Conservation (phyloP, 495 filamentous ascomycete species). For the Penicillium paxilli region DNA sequence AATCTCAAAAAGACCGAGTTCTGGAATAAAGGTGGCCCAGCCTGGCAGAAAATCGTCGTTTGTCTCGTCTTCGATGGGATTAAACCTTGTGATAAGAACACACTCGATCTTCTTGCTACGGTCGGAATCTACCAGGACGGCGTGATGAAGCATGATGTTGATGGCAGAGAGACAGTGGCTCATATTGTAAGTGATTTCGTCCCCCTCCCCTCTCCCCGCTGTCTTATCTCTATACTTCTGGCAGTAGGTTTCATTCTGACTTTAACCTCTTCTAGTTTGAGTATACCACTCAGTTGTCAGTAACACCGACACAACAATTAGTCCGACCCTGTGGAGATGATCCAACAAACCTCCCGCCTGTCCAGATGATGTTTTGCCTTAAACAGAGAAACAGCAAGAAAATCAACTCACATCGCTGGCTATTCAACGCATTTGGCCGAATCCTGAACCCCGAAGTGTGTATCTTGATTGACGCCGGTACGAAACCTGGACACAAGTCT, state of each 20-base stretch:
- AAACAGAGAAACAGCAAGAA: conserved; percentile 99
- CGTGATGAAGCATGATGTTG: conserved; percentile 95
- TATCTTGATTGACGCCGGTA: conserved; percentile 94
- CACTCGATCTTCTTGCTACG: conserved; percentile 86
- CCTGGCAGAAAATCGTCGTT: conserved; percentile 99
- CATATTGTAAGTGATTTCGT: conserved; percentile 63
- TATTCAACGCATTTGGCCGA: conserved; percentile 93
- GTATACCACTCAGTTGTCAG: conserved; percentile 95
- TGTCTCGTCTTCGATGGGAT: conserved; percentile 95
- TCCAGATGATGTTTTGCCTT: conserved; percentile 97
- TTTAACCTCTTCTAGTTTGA: conserved; percentile 63
- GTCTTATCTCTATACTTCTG: no score
- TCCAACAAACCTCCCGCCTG: conserved; percentile 77
- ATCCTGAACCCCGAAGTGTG: conserved; percentile 94
- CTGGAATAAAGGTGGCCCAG: conserved; percentile 96
- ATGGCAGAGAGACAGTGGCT: conserved; percentile 90
- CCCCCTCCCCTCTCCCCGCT: no score
- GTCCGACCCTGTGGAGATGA: conserved; percentile 84
- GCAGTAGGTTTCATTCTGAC: no score
- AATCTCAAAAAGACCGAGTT: conserved; percentile 98
- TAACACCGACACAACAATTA: conserved; percentile 90
- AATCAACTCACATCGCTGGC: conserved; percentile 97
- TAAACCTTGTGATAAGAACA: conserved; percentile 91
- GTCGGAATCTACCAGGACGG: conserved; percentile 94
- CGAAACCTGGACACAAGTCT: conserved; percentile 86